Percentiles rank a stretch among this genome's conserved stretches.
phyloP scores from a whole-genome alignment of 78 protist species.

The Chrysochromulina parva region DNA sequence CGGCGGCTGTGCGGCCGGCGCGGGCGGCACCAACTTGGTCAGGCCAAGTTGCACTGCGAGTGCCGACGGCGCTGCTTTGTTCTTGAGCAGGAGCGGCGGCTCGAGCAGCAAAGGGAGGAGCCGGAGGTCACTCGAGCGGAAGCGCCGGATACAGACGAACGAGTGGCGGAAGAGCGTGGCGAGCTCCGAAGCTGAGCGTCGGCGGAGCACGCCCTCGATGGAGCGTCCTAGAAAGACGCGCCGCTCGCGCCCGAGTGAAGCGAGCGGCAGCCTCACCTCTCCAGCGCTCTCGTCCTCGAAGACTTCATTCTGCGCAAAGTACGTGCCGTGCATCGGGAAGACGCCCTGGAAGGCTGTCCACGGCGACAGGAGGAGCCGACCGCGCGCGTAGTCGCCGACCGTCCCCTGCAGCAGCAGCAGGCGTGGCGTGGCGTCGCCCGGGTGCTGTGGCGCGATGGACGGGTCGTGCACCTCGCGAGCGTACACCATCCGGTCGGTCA shows the following conservation, averaged over 20 bases:
- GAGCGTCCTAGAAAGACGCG: neutral
- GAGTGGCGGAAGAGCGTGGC: neutral
- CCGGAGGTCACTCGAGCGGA: neutral
- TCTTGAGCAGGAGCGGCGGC: neutral
- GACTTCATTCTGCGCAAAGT: neutral
- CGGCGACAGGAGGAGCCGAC: neutral
- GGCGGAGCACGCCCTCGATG: neutral
- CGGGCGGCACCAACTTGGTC: neutral
- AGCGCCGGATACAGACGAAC: neutral
- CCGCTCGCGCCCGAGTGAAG: neutral
- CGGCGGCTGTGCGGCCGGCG: neutral
- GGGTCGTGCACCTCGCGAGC: neutral
- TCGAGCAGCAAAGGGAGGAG: neutral
- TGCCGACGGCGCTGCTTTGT: neutral
- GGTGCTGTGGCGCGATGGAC: neutral
- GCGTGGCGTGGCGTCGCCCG: neutral
- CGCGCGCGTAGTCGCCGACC: neutral
- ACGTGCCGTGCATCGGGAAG: conserved; percentile 24
- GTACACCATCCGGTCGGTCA: no score
- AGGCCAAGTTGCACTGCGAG: neutral
- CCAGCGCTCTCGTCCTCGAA: neutral
- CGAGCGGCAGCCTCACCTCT: neutral
- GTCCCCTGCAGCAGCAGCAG: neutral
- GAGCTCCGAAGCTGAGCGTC: neutral
- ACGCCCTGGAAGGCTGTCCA: neutral